Base-by-base conservation (phyloP, 495 filamentous ascomycete species). In the Aspergillus ellipticus region DNA sequence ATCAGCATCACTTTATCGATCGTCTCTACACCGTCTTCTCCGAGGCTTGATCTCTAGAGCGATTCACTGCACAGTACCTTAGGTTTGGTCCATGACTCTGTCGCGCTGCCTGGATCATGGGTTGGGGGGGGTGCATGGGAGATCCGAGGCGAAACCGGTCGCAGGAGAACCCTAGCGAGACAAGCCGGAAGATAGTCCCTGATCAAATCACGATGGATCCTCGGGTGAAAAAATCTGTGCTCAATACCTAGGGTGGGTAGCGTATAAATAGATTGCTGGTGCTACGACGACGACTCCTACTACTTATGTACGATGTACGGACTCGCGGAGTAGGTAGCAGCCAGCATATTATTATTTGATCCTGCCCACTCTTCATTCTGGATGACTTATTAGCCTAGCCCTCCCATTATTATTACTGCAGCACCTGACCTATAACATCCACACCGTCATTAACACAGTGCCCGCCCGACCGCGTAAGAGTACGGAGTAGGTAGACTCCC, bases 131-230 rank as follows among this genome's bases (percentile, higher is more conserved):
- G 26, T 20, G 16, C 22, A 4, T 21, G 24, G 6, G 24, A 16
- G 24, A 28, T 29, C 45, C 13, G 21, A 47, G 28, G 45, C 45
- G 22, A 47, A 47, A 26, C 45, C 13, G 19, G 21, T 26, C 11
- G 6, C 10, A 15, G 9, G 13, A 22, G 22, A n/a, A 13, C 3
- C 21, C 28, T 22, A 15, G 13, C 20, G 6, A n/a, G 21, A 26
- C 19, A 10, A 20, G 42, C 53, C 55, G 57, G 61, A 61, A 60
- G 57, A 56, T 58, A 61, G 10, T 53, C 55, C 61, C 61, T 55
- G 53, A 29, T 48, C 55, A 55, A 47, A 58, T 63, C 35, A 41
- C 17, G n/a, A 21, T 13, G 16, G 28, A 33, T 4, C 22, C 50
- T 48, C 45, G 22, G 43, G 22, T 29, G 45, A 28, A 48, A 39